Evolutionary conservation across 495 filamentous ascomycete genomes (phyloP), one percentile per base, ranked within the genome.

Genomic region (Xylaria flabelliformis): DNA sequence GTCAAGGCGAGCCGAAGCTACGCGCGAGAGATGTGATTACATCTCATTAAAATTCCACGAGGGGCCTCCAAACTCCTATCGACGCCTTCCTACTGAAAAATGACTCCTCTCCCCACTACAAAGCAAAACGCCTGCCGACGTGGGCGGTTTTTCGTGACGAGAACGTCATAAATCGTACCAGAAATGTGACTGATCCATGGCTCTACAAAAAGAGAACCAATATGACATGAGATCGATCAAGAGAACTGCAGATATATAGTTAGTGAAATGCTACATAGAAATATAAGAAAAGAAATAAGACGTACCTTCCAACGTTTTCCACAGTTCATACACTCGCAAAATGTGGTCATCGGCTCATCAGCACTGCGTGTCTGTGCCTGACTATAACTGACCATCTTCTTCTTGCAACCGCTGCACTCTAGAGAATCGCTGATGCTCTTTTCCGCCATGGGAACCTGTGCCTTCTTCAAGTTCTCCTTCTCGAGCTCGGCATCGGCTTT

Each of bases 301-400:
- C 84, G 77, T 77, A 88, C 88, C 85, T 94, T 94, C 92, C 92
- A 94, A 36, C 90, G 85, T 77, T 93, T 89, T 44, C 92, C 92
- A 78, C 92, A 94, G 55, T 89, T 85, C 66, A 87, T 89, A 80
- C 92, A 94, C 78, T 92, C 90, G 81, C 92, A 94, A 78, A 93
- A 93, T 4, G 92, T 93, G 67, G 92, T 94, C 91, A 94, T 93
- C 76, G 92, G 92, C 78, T 94, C 96, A 88, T 99, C 96, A 58
- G 96, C 96, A 82, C 89, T 92, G 74, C 97, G 90, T 6, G 96
- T 98, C 85, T 98, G 97, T 36, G 97, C 96, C 83, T 98, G 96
- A 42, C 88, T 94, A 80, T 99, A 99, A 74, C 90, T 91, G 77
- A 99, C 96, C 85, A 93, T 96, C 84, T 92, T 94, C 86, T 97